These are phyloP conservation scores for Fraxinus sp. DNA, from an alignment of 305 asterid species.

Conservation along the genomic window DNA sequence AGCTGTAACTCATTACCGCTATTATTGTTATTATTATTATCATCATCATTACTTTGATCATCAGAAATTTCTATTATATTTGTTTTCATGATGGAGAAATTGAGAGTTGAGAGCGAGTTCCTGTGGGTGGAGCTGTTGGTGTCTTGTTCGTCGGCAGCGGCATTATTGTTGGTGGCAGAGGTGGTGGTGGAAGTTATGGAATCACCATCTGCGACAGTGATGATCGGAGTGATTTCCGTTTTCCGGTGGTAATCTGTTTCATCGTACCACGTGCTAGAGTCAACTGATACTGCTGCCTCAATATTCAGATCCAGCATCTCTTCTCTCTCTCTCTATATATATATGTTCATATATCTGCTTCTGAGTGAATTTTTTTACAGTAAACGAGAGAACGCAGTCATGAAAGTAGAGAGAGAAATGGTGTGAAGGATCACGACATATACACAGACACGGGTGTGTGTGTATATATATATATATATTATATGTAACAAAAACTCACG, in stretches of 20 bases:
- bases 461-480: conserved; percentile 12
- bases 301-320: conserved; percentile 87
- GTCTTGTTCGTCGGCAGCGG: conserved; percentile 45
- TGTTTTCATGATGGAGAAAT: conserved; percentile 61
- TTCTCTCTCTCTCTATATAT: conserved; percentile 1
- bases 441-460: neutral
- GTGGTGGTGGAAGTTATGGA: conserved; percentile 55
- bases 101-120: conserved; percentile 47
- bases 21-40: conserved; percentile 1
- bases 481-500: conserved; percentile 5
- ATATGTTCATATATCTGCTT: neutral
- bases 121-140: conserved; percentile 45
- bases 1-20: conserved; percentile 50
- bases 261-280: conserved; percentile 37
- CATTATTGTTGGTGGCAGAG: conserved; percentile 44
- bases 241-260: conserved; percentile 30
- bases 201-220: conserved; percentile 32
- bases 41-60: conserved; percentile 24
- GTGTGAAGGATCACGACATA: conserved; percentile 4
- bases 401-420: conserved; percentile 22
- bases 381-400: conserved; percentile 19
- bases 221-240: neutral
- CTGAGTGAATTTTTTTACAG: conserved; percentile 22
- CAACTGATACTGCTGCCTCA: conserved; percentile 45
- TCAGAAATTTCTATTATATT: conserved; percentile 43